phyloP scores from a whole-genome alignment of 805 yeast species.

The Teunomyces kruisii region DNA sequence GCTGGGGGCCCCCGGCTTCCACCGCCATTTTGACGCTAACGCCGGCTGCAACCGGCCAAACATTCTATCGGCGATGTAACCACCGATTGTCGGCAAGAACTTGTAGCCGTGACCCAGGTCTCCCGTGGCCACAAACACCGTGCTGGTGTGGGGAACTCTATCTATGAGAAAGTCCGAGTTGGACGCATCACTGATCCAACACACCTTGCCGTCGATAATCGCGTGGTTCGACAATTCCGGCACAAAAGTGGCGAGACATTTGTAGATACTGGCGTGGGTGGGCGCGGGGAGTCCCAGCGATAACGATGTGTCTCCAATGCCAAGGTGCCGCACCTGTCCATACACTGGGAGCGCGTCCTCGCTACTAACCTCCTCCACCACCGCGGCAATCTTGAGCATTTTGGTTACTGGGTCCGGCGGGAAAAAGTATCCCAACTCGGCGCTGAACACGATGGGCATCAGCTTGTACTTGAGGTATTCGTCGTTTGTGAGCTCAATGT shows the following conservation, averaged over 20 bases:
- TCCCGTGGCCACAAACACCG: not conserved
- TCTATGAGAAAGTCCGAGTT: conserved; percentile 1
- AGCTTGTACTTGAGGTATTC: not conserved
- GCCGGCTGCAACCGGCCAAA: conserved; percentile 1
- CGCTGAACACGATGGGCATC: conserved; percentile 1
- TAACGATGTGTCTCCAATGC: not conserved
- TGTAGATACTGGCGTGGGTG: not conserved
- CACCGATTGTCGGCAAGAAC: conserved; percentile 1
- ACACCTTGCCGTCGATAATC: not conserved
- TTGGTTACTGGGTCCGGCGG: conserved; percentile 1
- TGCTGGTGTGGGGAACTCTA: not conserved
- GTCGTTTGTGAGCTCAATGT: not conserved
- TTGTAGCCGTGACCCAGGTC: conserved; percentile 2
- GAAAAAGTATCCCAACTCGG: conserved; percentile 2
- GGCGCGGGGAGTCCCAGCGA: conserved; percentile 1
- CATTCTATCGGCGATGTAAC: conserved; percentile 1
- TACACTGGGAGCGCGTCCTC: not conserved
- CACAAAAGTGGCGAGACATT: conserved; percentile 3
- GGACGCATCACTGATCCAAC: conserved; percentile 1
- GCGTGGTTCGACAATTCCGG: conserved; percentile 1
- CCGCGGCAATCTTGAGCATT: not conserved
- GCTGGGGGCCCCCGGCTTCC: not conserved
- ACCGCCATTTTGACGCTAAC: not conserved
- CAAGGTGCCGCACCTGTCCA: not conserved
- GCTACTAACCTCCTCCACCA: not conserved